phyloP scores from a whole-genome alignment of 169 alveolate genomes.

The Plasmodium coatneyi region DNA sequence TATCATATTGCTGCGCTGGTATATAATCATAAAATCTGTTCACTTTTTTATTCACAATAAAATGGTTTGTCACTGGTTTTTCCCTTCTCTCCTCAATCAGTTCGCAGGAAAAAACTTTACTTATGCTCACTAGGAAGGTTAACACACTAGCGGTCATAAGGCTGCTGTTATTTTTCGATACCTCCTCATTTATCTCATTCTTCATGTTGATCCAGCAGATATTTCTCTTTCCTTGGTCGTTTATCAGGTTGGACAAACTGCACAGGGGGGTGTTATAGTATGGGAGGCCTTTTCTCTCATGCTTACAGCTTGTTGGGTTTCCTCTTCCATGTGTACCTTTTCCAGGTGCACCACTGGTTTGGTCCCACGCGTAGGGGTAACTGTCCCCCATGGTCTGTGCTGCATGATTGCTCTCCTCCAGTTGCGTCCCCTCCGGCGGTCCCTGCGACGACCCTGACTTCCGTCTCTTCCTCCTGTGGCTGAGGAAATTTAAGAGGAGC shows the following conservation, averaged over 20 bases:
- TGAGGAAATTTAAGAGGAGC: neutral
- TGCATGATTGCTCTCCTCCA: neutral
- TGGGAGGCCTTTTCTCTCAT: neutral
- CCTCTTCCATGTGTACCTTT: too few relatives aligned
- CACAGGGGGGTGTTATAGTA: neutral
- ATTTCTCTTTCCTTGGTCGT: conserved; percentile 26
- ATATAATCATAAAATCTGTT: conserved; percentile 51
- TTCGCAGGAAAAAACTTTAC: conserved; percentile 55
- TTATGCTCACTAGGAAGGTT: conserved; percentile 43
- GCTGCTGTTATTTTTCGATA: conserved; percentile 16
- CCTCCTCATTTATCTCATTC: conserved; percentile 18
- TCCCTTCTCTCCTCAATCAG: conserved; percentile 47
- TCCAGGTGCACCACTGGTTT: neutral
- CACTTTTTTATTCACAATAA: neutral
- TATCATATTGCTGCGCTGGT: conserved; percentile 12
- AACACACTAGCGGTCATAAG: conserved; percentile 14
- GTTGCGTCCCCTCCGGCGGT: neutral
- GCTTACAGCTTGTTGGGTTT: neutral
- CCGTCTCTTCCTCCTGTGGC: neutral
- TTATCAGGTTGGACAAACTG: neutral
- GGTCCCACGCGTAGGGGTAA: neutral
- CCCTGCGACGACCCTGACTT: too few relatives aligned
- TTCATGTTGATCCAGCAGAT: conserved; percentile 36
- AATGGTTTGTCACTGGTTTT: conserved; percentile 17
- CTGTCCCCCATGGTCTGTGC: neutral